Evolutionary conservation across 73 alveolate species (phyloP).

Genomic region (Blepharisma stoltei): DNA sequence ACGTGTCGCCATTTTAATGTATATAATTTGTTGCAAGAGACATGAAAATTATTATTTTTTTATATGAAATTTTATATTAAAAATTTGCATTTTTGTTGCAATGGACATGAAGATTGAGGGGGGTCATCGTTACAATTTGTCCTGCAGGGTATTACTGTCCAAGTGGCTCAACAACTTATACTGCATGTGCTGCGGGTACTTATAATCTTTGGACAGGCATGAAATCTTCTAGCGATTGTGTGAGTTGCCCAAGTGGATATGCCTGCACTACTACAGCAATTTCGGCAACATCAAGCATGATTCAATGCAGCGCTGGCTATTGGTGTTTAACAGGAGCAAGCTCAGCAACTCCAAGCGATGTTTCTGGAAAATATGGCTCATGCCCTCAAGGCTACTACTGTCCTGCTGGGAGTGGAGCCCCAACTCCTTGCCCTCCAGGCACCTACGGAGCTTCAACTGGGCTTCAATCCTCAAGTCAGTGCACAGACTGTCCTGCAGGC

Average conservation of each 20-base stretch:
- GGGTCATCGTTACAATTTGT: too few relatives aligned
- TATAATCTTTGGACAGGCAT: neutral
- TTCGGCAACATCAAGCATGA: constrained; percentile 27
- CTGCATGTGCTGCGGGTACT: constrained; percentile 35
- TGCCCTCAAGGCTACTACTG: constrained; percentile 45
- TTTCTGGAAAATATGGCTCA: neutral
- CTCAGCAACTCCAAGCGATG: constrained; percentile 38
- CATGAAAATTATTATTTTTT: neutral
- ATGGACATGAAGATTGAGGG: too few relatives aligned
- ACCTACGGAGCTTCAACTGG: constrained; percentile 28
- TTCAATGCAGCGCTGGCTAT: constrained; percentile 44
- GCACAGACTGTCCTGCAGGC: constrained; percentile 35
- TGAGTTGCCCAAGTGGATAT: constrained; percentile 50
- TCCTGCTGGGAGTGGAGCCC: constrained; percentile 28
- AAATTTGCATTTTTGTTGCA: too few relatives aligned
- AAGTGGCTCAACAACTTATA: constrained; percentile 1
- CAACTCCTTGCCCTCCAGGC: constrained; percentile 40
- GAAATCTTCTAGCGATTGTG: constrained; percentile 37
- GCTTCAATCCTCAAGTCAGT: too few relatives aligned
- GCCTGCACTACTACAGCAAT: constrained; percentile 3
- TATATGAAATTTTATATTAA: neutral
- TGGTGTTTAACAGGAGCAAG: constrained; percentile 42
- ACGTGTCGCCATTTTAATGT: too few relatives aligned
- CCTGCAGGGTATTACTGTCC: constrained; percentile 44
- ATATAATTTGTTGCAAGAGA: too few relatives aligned